Base-by-base conservation (phyloP, 495 filamentous ascomycete genomes). In the Pseudevernia furfuracea region DNA sequence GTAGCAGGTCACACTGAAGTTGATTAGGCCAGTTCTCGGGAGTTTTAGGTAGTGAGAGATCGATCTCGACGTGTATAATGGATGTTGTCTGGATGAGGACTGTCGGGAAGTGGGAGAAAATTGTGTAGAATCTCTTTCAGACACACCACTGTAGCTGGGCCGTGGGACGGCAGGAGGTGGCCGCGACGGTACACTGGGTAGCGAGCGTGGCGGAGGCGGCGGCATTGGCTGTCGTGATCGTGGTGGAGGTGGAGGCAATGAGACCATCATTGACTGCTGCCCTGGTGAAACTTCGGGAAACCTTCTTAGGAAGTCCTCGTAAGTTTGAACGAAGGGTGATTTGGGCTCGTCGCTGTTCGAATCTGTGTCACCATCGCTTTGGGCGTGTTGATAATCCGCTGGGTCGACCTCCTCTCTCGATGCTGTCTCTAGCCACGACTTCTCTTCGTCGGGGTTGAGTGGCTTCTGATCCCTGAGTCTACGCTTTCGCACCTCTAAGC, bases 121-220 rank as follows among this genome's bases (percentile, higher is more conserved):
- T 63, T 83, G 82, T 12, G 81, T 77, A 60, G 82, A 74, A 69
- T 78, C 77, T 67, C 77, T 80, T 71, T 92, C 89, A 4, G 91
- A 87, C 5, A 96, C 85, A 21, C 95, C 95, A 70, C 89, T 92
- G 65, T 96, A 96, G 72, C 88, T 96, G 36, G 86, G 86, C 38
- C 91, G 84, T 28, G 92, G 89, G 39, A 93, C 81, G 4, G 92
- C 87, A 60, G 94, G 95, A 8, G 90, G 81, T n/a, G 94, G 94
- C 25, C 90, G 82, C 8, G 78, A 75, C 4, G 87, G 88, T 52
- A 72, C 72, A 67, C 43, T 70, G 66, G 76, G 78, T 64, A 77
- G 14, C 56, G 61, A 48, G 36, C 74, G 79, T 6, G 78, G 76
- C 23, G 75, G 74, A 36, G 78, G 67, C n/a, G 75, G 76, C 25